Conservation (phyloP, 164 flowering plant species). For the Taxillus chinensis region DNA sequence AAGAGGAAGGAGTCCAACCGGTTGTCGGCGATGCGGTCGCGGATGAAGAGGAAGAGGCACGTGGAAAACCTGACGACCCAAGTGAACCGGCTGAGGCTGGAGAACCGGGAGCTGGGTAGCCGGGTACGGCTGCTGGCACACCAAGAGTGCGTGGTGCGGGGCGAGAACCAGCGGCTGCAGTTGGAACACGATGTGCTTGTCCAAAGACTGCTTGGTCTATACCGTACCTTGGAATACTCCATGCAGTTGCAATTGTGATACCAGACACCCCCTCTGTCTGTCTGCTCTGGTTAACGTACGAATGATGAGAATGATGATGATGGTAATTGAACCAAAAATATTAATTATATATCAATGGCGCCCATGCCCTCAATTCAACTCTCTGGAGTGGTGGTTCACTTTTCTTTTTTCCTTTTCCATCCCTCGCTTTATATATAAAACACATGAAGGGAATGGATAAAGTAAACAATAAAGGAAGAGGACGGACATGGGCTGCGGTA, state of each 20-base stretch:
- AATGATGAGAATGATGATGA: too few species aligned
- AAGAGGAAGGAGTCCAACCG: slow-evolving; percentile 42
- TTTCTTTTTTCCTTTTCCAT: too few species aligned
- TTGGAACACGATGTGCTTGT: slow-evolving; percentile 19
- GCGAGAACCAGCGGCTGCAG: slow-evolving; percentile 24
- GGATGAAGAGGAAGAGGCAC: slow-evolving; percentile 37
- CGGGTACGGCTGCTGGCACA: slow-evolving; percentile 14
- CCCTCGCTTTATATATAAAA: too few species aligned
- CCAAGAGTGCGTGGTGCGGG: slow-evolving; percentile 7
- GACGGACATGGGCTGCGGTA: too few species aligned
- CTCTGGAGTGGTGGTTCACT: too few species aligned
- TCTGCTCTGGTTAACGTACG: too few species aligned
- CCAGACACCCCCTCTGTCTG: too few species aligned
- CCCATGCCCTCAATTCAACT: too few species aligned
- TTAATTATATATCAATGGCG: too few species aligned
- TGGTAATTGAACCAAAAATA: too few species aligned
- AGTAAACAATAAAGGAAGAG: too few species aligned
- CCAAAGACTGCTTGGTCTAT: slow-evolving; percentile 21
- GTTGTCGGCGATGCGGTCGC: slow-evolving; percentile 43
- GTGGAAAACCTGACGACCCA: slow-evolving; percentile 28
- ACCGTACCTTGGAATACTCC: slow-evolving; percentile 12
- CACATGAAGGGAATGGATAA: too few species aligned
- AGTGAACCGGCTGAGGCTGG: slow-evolving; percentile 19
- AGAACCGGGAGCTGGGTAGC: slow-evolving; percentile 30
- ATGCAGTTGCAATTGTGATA: slow-evolving; percentile 13